Evolutionary conservation across 371 early-diverging fungal genomes (phyloP), one percentile per base, ranked within the genome.

Genomic region (Quaeritorhiza haematococci): DNA sequence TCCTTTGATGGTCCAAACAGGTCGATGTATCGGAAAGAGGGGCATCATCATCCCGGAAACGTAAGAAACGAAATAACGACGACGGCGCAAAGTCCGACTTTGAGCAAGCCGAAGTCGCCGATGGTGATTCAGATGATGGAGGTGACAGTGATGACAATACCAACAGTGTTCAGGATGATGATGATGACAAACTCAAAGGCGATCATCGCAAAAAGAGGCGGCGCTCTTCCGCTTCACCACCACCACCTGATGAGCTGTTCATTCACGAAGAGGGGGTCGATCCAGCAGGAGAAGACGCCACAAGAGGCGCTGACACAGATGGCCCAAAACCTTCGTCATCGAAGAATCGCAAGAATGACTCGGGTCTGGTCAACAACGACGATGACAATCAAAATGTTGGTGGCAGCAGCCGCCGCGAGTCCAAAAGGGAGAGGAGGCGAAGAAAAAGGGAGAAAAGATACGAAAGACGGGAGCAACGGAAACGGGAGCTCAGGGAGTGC

Each of bases 351-450:
- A 19, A 48, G 19, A 48, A 21, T 23, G 48, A 21, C 21, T 10
- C 10, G 32, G 55, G 32, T 26, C 29, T n/a, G 8, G 24, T 49
- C 44, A 32, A 5, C 8, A 29, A 28, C 19, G 29, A 51, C 21
- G 65, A 43, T 19, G 44, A 65, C 33, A 41, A 66, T 33, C 26
- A 24, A 42, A 17, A 62, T 17, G 38, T n/a, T n/a, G n/a, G n/a
- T n/a, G n/a, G n/a, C n/a, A n/a, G n/a, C n/a, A n/a, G n/a, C n/a
- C n/a, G n/a, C n/a, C n/a, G n/a, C 15, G 10, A 42, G 49, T 30
- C 24, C 3, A 21, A 48, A 59, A 3, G 15, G 19, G 3, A 52
- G 30, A 3, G 21, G 23, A 30, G 26, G 1, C 23, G 27, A 52
- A 61, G 30, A 6, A 60, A 60, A 21, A 27, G 13, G 46, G 51